Base-by-base conservation (phyloP, 371 early-diverging fungal species). In the Amoeboaphelidium occidentale region DNA sequence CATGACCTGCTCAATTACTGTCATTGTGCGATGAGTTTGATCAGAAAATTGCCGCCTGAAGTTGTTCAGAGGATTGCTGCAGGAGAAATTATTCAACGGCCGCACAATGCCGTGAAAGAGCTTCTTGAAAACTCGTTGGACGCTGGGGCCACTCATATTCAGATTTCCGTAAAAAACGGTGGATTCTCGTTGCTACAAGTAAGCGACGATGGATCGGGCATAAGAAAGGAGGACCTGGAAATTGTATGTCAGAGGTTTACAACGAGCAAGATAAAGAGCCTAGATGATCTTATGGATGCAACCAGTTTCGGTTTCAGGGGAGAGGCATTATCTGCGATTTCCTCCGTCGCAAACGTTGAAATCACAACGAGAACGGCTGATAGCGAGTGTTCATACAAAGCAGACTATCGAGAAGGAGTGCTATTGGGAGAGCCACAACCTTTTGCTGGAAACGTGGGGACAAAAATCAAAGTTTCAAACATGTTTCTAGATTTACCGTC, bases 291-390 rank as follows among this genome's bases (percentile, higher is more conserved):
- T 41, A 4, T 44, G 23, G 39, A 17, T 17, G 63, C 68, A 22
- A 55, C 57, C n/a, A 93, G 96, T 0, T 90, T 77, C 68, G 99
- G 99, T 0, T 99, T 97, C 61, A 74, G 99, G 44, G 99, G 99
- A 14, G 99, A 98, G 59, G 99, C 98, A 1, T 63, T 98, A 42
- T 88, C 97, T 2, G 91, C 93, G 62, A 91, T 99, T 47, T 84
- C 83, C 25, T 82, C 84, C 50, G 78, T 91, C 2, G 81, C 90
- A 0, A 83, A 88, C 57, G 71, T 99, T 23, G 77, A 78, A 12
- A 81, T 99, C 51, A 79, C 79, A 0, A 82, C 85, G 17, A 82
- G 80, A 55, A 84, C 82, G 17, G 65, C 63, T 10, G 76, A 76
- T 42, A 75, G 81, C 1, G 70, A 71, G 12, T 84, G 81, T 56